Conservation (phyloP, 805 yeast genomes). For the Yarrowia yakushimensis region DNA sequence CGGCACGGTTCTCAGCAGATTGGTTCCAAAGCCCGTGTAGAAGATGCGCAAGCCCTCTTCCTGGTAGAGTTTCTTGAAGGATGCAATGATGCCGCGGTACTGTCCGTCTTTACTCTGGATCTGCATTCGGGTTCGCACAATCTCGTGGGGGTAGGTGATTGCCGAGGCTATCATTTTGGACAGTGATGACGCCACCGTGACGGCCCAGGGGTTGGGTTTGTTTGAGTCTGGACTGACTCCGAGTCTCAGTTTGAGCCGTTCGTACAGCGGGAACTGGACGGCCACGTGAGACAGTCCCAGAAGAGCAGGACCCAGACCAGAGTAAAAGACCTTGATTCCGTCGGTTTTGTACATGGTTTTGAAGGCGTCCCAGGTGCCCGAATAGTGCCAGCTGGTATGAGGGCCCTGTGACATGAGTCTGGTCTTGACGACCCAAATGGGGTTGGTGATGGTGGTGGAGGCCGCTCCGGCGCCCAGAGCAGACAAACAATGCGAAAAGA, state of each 20-base stretch:
- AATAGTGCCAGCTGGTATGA: constrained; percentile 48
- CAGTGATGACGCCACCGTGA: constrained; percentile 61
- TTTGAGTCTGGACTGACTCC: constrained; percentile 5
- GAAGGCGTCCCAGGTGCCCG: constrained; percentile 81
- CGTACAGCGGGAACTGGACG: constrained; percentile 92
- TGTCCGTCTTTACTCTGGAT: constrained; percentile 39
- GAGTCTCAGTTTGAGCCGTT: constrained; percentile 62
- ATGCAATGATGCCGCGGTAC: constrained; percentile 39
- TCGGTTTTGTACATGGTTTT: constrained; percentile 71
- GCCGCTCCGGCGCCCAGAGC: constrained; percentile 89
- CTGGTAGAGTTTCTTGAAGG: constrained; percentile 44
- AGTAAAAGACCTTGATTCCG: constrained; percentile 76
- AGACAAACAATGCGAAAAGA: constrained; percentile 45
- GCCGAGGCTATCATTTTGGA: constrained; percentile 88
- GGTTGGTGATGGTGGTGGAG: constrained; percentile 82
- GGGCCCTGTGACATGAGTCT: constrained; percentile 67
- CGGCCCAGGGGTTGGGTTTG: constrained; percentile 21
- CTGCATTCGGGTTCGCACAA: constrained; percentile 87
- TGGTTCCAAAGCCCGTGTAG: constrained; percentile 84
- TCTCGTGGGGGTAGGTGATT: constrained; percentile 93
- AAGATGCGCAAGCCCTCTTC: constrained; percentile 79
- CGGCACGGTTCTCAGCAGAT: constrained; percentile 86
- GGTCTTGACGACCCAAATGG: constrained; percentile 97
- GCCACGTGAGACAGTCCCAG: constrained; percentile 93
- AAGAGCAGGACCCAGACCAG: constrained; percentile 86